These are phyloP conservation scores for Digitaria exilis DNA, from an alignment of 202 grass and related monocot species.

Conservation along the genomic window DNA sequence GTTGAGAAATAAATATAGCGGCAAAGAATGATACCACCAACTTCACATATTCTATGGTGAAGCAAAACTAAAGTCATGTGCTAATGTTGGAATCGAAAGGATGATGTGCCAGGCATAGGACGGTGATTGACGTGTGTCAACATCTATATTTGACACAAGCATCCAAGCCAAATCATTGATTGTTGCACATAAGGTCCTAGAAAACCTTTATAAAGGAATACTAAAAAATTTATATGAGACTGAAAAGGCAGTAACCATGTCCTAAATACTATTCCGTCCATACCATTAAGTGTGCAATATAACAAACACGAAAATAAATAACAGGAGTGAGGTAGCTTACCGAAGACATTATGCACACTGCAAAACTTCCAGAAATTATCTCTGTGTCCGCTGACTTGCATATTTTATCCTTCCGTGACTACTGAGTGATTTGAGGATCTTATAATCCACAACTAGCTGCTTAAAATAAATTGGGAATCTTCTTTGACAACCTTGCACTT, in stretches of 20 bases:
- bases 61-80: neutral
- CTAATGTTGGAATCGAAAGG: neutral
- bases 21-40: neutral
- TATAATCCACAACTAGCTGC: constrained; percentile 19
- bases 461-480: constrained; percentile 33
- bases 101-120: neutral
- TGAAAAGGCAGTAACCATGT: neutral
- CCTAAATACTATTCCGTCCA: neutral
- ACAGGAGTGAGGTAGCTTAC: constrained; percentile 10
- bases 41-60: neutral
- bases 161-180: neutral
- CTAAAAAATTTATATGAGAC: neutral
- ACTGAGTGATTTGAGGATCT: neutral
- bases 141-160: neutral
- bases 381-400: constrained; percentile 20
- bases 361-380: constrained; percentile 34
- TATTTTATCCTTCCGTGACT: neutral
- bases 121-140: neutral
- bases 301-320: neutral
- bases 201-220: neutral
- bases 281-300: constrained; percentile 5
- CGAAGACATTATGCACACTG: neutral
- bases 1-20: neutral
- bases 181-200: neutral
- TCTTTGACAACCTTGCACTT: constrained; percentile 56